Evolutionary conservation across 176 grass and related monocot genomes (phyloP).

Genomic region (Rhynchospora pubera): DNA sequence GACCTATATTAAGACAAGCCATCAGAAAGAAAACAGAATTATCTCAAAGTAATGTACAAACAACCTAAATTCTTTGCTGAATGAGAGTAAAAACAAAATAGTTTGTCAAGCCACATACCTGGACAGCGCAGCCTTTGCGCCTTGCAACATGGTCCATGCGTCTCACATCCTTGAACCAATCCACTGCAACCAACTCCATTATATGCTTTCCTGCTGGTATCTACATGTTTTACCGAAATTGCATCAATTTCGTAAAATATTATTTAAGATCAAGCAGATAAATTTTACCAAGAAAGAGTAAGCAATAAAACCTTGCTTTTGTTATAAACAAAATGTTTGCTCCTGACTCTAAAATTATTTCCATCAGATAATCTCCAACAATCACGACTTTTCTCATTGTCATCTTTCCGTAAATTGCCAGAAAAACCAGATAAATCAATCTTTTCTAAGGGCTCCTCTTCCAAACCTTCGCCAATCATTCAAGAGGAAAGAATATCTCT

Average conservation of each 20-base stretch:
- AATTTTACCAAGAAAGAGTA: background rate
- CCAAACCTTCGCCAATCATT: slow-evolving; percentile 31
- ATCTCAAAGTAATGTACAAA: slow-evolving; percentile 14
- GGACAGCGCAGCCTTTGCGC: slow-evolving; percentile 84
- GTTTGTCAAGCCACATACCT: slow-evolving; percentile 50
- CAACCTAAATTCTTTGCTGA: slow-evolving; percentile 16
- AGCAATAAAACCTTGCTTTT: slow-evolving; percentile 66
- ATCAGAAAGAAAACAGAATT: slow-evolving; percentile 16
- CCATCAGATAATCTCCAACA: slow-evolving; percentile 94
- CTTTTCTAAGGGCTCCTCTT: slow-evolving; percentile 47
- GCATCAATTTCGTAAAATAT: background rate
- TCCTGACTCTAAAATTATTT: slow-evolving; percentile 97
- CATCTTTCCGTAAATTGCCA: slow-evolving; percentile 85
- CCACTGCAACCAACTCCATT: slow-evolving; percentile 94
- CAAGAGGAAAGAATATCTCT: background rate
- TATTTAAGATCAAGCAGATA: background rate
- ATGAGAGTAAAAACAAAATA: background rate
- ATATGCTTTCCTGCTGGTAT: slow-evolving; percentile 89
- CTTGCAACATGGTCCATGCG: slow-evolving; percentile 97
- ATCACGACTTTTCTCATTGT: slow-evolving; percentile 75
- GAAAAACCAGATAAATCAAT: slow-evolving; percentile 82
- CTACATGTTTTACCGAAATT: slow-evolving; percentile 28
- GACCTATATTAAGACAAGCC: slow-evolving; percentile 57
- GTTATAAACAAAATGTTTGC: slow-evolving; percentile 74
- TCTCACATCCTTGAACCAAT: slow-evolving; percentile 94